Conservation (phyloP, 441 rosid genomes). For the Biscutella auriculata region DNA sequence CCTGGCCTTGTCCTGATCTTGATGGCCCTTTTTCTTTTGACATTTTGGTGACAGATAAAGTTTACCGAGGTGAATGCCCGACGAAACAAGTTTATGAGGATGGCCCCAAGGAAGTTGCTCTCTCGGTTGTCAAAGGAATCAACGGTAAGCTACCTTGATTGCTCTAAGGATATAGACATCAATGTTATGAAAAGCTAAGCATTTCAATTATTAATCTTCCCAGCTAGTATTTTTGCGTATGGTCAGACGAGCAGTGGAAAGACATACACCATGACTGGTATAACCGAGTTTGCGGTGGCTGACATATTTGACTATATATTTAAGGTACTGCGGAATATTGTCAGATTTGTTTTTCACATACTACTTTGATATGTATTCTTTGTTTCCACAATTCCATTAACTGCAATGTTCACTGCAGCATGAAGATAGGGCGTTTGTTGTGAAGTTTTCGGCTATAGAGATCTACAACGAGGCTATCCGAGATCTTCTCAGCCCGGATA, state of each 20-base stretch:
- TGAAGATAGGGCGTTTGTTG: constrained; percentile 71
- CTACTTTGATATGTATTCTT: constrained; percentile 9
- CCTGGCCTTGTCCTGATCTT: background rate
- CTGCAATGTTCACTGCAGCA: constrained; percentile 29
- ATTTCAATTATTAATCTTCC: background rate
- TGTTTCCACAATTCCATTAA: background rate
- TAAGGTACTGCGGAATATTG: constrained; percentile 32
- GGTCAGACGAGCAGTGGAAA: constrained; percentile 94
- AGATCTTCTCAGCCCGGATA: constrained; percentile 66
- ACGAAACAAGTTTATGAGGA: constrained; percentile 75
- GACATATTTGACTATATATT: constrained; percentile 69
- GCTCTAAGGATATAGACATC: background rate
- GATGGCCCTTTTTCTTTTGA: constrained; percentile 1
- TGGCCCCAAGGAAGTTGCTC: constrained; percentile 78
- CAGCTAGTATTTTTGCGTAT: constrained; percentile 85
- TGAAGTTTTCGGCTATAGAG: constrained; percentile 88
- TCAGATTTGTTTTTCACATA: background rate
- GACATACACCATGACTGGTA: constrained; percentile 80
- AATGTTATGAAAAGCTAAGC: constrained; percentile 2
- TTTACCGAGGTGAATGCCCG: constrained; percentile 60
- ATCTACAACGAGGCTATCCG: constrained; percentile 86
- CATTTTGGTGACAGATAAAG: constrained; percentile 42
- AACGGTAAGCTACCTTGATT: constrained; percentile 49
- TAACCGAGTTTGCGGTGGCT: constrained; percentile 62
- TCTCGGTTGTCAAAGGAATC: constrained; percentile 80